phyloP scores from a whole-genome alignment of 176 grass and related monocot species.

The Leersia perrieri region DNA sequence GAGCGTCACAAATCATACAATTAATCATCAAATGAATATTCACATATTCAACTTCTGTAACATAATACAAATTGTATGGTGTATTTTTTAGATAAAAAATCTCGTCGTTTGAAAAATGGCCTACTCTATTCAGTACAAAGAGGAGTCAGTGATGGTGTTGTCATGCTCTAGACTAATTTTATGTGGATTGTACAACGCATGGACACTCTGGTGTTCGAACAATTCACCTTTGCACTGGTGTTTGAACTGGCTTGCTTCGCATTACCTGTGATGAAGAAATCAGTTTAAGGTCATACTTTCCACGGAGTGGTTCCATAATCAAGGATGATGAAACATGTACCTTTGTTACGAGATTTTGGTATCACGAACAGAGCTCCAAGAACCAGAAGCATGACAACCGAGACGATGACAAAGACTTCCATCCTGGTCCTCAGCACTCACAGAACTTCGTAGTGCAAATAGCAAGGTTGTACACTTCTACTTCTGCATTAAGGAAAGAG shows the following conservation, averaged over 20 bases:
- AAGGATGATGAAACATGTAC: conserved; percentile 10
- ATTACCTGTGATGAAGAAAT: conserved; percentile 35
- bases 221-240: conserved; percentile 30
- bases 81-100: neutral
- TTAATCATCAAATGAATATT: neutral
- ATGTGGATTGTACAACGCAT: neutral
- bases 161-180: neutral
- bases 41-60: neutral
- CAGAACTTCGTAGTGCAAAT: neutral
- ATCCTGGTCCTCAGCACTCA: conserved; percentile 32
- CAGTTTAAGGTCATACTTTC: neutral
- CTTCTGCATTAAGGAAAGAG: neutral
- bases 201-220: neutral
- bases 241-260: conserved; percentile 27
- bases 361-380: conserved; percentile 66
- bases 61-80: neutral
- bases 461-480: no score
- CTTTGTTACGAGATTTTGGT: conserved; percentile 64
- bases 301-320: neutral
- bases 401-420: conserved; percentile 44
- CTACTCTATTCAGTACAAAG: neutral
- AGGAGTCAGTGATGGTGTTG: neutral
- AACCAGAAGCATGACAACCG: conserved; percentile 53
- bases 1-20: neutral
- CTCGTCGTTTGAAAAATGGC: neutral